Evolutionary conservation across 2,329 filamentous ascomycete genomes (phyloP), one percentile per base, ranked within the genome.

Genomic region (Phialophora expanda): DNA sequence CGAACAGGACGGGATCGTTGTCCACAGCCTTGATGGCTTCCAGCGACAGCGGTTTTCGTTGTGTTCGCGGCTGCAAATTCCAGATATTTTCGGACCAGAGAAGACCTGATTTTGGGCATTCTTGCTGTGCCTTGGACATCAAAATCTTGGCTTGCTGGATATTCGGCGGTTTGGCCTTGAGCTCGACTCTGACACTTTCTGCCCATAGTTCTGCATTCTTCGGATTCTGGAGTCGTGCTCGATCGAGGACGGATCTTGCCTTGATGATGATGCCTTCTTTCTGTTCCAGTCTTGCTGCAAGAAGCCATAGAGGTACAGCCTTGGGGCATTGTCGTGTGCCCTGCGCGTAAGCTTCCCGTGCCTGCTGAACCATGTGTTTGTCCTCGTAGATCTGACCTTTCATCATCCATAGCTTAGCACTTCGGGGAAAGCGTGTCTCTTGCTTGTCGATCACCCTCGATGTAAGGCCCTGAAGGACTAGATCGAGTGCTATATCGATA

Each of bases 21-120:
- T 98, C 95, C 5, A 96, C 92, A 78, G 96, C 96, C 80, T 97
- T 96, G 80, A 99, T 96, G 32, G 94, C 96, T 80, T 98, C 95
- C 54, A 98, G 83, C 63, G 90, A 91, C 66, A 93, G 88, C 3
- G 94, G 90, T 78, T 97, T 97, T 64, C 96, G 90, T 77, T 98
- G 93, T 41, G 95, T 96, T 58, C 95, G 89, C 32, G 90, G 82
- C 76, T 98, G 96, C 7, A 99, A 87, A 77, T 97, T 86, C 92
- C 93, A 96, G 76, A 99, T 98, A 70, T 92, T 92, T 81, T 99
- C 95, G 41, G 88, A 89, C 92, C 94, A 98, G 3, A 99, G 85
- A 0, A 96, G 82, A 0, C 95, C 95, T 65, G 89, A 95, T 72
- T 88, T 90, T 34, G 94, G 93, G 66, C 95, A 91, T 77, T 97